A percentile compares a stretch with the other conserved stretches of the same genome.
Conservation (phyloP, 75 land plant genomes). For the Pinus tabuliformis region DNA sequence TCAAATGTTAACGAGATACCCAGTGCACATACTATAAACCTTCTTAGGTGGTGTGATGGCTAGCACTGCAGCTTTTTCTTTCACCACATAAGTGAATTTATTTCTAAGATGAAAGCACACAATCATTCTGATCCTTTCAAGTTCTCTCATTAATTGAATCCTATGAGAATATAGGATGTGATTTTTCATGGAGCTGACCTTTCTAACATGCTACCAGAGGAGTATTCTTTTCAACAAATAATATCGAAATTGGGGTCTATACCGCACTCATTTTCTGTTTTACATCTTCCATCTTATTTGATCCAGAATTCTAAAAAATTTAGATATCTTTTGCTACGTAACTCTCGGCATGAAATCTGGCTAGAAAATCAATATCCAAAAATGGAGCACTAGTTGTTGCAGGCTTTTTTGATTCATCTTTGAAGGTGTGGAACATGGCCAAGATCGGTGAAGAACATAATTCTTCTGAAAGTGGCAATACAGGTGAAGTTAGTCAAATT, state of each 20-base stretch:
- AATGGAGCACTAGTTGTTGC: not conserved
- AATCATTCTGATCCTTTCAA: constrained; percentile 34
- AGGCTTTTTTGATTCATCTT: no score
- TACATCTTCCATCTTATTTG: constrained; percentile 25
- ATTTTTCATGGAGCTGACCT: constrained; percentile 42
- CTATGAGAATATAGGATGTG: constrained; percentile 20
- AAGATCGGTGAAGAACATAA: no score
- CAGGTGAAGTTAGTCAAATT: not conserved
- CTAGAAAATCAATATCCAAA: not conserved
- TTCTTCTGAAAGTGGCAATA: no score
- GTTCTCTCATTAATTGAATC: constrained; percentile 18
- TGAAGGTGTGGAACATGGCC: no score
- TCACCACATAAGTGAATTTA: constrained; percentile 16
- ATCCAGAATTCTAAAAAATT: constrained; percentile 17
- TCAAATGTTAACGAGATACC: constrained; percentile 41
- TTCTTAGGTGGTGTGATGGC: constrained; percentile 42
- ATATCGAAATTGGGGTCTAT: constrained; percentile 76
- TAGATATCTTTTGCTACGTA: constrained; percentile 29
- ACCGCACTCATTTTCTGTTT: constrained; percentile 37
- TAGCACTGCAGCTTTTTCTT: constrained; percentile 60
- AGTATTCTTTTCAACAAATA: constrained; percentile 67
- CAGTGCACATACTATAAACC: constrained; percentile 29
- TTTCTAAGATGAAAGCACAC: constrained; percentile 19
- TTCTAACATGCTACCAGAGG: constrained; percentile 91
- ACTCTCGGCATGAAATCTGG: constrained; percentile 13